A percentile compares a stretch with the other conserved stretches of the same genome.
phyloP scores from a whole-genome alignment of 495 filamentous ascomycete genomes.

The Neurospora sublineolata region DNA sequence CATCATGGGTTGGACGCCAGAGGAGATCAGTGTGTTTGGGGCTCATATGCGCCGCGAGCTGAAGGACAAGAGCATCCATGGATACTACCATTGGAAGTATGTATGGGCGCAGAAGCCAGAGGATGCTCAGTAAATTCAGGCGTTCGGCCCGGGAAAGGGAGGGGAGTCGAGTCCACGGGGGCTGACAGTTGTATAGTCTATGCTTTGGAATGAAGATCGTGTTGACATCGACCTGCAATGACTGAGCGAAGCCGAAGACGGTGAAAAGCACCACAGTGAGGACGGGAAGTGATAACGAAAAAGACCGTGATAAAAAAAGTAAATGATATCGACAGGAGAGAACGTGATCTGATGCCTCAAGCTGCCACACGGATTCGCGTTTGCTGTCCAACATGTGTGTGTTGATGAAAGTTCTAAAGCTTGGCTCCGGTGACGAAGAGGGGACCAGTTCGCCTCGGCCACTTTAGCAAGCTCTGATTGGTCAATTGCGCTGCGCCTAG shows the following conservation, averaged over 20 bases:
- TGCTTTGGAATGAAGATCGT: neutral
- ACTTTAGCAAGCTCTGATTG: neutral
- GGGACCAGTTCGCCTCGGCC: neutral
- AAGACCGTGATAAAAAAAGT: neutral
- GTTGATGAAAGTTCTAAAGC: neutral
- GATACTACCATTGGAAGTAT: constrained; percentile 10
- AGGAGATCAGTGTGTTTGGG: constrained; percentile 9
- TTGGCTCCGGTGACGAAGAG: neutral
- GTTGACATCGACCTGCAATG: neutral
- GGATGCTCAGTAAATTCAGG: neutral
- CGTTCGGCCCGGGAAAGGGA: neutral
- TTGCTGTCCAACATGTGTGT: neutral
- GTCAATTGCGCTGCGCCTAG: neutral
- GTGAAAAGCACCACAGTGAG: neutral
- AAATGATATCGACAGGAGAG: neutral
- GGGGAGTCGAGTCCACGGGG: neutral
- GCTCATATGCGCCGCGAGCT: constrained; percentile 12
- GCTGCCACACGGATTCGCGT: neutral
- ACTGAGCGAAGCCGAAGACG: neutral
- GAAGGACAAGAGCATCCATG: constrained; percentile 9
- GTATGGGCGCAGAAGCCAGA: constrained; percentile 24
- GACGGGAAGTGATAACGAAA: neutral
- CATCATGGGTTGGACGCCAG: constrained; percentile 18
- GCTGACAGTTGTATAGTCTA: neutral
- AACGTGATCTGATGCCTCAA: neutral